A percentile compares a stretch with the other conserved stretches of the same genome.
Evolutionary conservation across 257 asterid species (phyloP).

Genomic region (Cruciata laevipes): DNA sequence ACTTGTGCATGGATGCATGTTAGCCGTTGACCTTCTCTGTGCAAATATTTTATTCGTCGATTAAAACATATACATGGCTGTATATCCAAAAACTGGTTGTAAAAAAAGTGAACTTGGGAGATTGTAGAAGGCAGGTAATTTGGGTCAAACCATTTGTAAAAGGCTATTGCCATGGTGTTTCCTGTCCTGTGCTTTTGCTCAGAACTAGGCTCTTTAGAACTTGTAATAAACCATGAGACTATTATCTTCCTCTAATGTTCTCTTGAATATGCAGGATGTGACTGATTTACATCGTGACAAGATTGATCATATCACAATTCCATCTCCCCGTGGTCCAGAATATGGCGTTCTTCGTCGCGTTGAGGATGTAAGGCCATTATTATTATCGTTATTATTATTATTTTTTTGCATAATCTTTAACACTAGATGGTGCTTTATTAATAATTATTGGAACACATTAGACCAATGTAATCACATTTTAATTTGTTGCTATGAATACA

Average conservation of each 20-base stretch:
- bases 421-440: neutral
- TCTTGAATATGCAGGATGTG: constrained; percentile 39
- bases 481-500: neutral
- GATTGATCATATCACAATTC: constrained; percentile 91
- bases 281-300: constrained; percentile 93
- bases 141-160: neutral
- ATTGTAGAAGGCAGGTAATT: neutral
- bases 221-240: too few species aligned
- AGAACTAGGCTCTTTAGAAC: neutral
- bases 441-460: constrained; percentile 59
- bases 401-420: neutral
- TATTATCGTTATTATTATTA: too few species aligned
- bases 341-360: constrained; percentile 86
- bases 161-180: neutral
- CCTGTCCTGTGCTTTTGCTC: neutral
- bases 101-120: too few species aligned
- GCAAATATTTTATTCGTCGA: neutral
- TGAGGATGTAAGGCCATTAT: constrained; percentile 55
- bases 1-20: neutral
- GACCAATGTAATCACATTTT: constrained; percentile 3
- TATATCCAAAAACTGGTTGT: neutral
- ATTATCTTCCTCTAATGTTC: neutral
- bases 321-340: constrained; percentile 72
- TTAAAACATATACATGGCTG: neutral
- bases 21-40: neutral